Base-by-base conservation (phyloP, 1,284 basidiomycete species). In the Cutaneotrichosporon spelunceum region DNA sequence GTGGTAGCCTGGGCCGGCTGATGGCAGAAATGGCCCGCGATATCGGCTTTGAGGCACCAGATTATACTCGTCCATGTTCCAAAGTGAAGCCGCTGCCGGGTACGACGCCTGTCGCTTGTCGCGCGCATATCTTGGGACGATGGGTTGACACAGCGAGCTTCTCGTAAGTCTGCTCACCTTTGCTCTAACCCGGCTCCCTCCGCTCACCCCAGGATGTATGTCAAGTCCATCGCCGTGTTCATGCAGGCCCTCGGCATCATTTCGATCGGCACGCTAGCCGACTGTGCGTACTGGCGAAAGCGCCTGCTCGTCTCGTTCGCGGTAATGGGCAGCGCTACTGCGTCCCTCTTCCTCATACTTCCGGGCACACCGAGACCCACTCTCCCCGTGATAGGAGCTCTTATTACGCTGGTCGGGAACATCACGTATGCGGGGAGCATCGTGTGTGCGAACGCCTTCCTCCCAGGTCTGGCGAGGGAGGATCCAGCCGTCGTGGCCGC, bases 101-200 rank as follows among this genome's bases (percentile, higher is more conserved):
- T 13, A 42, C 34, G 55, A 58, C n/a, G 58, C 65, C 49, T 34
- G 55, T 55, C 13, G 59, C 69, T 16, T 80, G 79, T 61, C 71
- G 73, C 53, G 78, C 76, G 0, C 47, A 33, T 45, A 71, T 80
- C 33, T 45, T 76, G 49, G 76, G 90, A 83, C 62, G 81, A 1
- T 93, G 90, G 90, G 84, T 93, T 53, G 91, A 93, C 72, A 90
- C 83, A 16, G 89, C 91, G 1, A 90, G 88, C 69, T 93, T 93
- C 78, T 92, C 90, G 90, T 90, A 57, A 54, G 85, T 58, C 2
- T n/a, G n/a, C n/a, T n/a, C n/a, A n/a, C 19, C 19, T 39, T 14
- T 11, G 48, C 14, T n/a, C 10, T 26, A 5, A 10, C 2, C 42
- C 8, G 13, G 19, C 52, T 19, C n/a, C n/a, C 3, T 26, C 13